phyloP scores from a whole-genome alignment of 2,329 filamentous ascomycete species.

The Botryotinia convoluta region DNA sequence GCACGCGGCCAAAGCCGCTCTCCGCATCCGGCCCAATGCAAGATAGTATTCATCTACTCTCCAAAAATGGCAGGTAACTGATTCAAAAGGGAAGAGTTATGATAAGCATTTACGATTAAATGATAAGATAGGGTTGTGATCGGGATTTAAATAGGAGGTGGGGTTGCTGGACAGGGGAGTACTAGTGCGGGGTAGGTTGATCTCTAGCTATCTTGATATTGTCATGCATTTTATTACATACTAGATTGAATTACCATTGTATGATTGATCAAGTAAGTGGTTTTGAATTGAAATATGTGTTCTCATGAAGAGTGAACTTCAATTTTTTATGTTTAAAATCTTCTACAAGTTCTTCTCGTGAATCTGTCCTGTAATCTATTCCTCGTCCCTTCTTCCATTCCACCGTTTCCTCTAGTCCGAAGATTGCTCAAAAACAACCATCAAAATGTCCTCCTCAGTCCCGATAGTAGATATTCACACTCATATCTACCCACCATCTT shows the following conservation, averaged over 20 bases:
- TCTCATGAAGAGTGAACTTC: background rate
- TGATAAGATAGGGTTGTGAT: constrained; percentile 7
- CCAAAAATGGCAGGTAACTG: constrained; percentile 11
- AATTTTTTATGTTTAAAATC: background rate
- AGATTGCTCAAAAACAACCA: background rate
- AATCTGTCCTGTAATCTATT: too few relatives aligned
- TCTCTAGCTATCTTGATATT: background rate
- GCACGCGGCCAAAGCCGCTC: constrained; percentile 16
- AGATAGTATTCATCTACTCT: background rate
- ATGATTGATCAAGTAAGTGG: constrained; percentile 1
- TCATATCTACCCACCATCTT: constrained; percentile 66
- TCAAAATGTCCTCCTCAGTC: constrained; percentile 34
- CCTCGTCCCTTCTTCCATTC: background rate
- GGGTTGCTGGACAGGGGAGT: background rate
- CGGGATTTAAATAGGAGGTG: background rate
- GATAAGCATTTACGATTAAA: background rate
- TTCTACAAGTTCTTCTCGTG: background rate
- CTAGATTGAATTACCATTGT: background rate
- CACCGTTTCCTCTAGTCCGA: background rate
- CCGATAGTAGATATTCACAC: constrained; percentile 65
- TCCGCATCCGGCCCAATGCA: background rate
- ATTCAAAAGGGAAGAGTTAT: background rate
- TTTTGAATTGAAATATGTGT: background rate
- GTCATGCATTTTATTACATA: constrained; percentile 7
- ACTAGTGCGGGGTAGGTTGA: constrained; percentile 15